Conservation (phyloP, 768 basidiomycete genomes). For the Tephrocybe sp. region DNA sequence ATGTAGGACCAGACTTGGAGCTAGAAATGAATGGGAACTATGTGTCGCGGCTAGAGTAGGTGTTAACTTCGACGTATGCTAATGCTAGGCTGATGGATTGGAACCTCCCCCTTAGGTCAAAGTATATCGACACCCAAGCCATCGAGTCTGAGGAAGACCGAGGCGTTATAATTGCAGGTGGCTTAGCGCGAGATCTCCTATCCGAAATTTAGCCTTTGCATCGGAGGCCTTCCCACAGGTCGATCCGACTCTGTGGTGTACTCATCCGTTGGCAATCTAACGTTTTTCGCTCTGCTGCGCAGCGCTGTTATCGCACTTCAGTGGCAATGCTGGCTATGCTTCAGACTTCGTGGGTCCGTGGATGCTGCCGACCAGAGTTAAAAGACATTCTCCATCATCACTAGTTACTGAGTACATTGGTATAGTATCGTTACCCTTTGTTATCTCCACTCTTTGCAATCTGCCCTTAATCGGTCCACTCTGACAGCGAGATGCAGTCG, state of each 20-base stretch:
- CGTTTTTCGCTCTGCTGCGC: not conserved
- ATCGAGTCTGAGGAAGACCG: conserved; percentile 30
- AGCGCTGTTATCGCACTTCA: no score
- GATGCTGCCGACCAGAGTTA: no score
- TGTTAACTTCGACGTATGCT: conserved; percentile 8
- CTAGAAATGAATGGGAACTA: conserved; percentile 49
- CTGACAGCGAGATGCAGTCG: conserved; percentile 4
- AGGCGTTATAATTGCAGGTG: conserved; percentile 31
- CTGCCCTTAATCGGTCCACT: not conserved
- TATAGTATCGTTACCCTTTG: not conserved
- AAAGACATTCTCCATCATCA: no score
- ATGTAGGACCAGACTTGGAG: conserved; percentile 41
- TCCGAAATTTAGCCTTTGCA: conserved; percentile 4
- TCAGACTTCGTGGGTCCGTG: no score
- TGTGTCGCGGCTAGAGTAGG: conserved; percentile 48
- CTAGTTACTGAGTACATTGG: no score
- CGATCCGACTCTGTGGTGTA: not conserved
- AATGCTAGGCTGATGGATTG: no score
- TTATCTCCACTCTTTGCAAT: not conserved
- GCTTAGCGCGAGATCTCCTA: conserved; percentile 33
- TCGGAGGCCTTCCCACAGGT: no score
- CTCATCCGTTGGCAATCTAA: not conserved
- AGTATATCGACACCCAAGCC: conserved; percentile 16
- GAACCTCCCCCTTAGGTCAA: no score
- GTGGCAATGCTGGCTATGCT: no score